Percentiles rank a stretch among this genome's conserved stretches.
Conservation (phyloP, 352 stramenopile species). For the Aphanomyces astaci region DNA sequence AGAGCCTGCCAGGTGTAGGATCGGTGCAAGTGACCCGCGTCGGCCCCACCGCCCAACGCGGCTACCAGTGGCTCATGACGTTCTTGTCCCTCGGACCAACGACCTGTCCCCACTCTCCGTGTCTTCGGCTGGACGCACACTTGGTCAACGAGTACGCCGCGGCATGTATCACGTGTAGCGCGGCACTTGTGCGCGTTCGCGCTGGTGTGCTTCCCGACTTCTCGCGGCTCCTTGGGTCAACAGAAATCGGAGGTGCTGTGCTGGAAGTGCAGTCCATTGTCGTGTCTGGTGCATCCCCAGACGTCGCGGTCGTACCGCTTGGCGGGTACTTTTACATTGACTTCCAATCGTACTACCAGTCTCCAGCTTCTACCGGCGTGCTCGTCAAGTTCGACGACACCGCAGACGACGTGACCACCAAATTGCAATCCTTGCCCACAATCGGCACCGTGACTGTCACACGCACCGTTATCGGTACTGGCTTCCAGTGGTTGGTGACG, state of each 20-base stretch:
- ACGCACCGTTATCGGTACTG: constrained; percentile 30
- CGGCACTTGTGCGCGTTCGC: constrained; percentile 36
- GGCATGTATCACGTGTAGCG: constrained; percentile 36
- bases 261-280: constrained; percentile 60
- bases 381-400: constrained; percentile 67
- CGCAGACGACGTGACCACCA: constrained; percentile 57
- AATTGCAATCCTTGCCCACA: constrained; percentile 55
- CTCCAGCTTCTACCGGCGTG: constrained; percentile 32
- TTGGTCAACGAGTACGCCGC: constrained; percentile 43
- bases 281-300: constrained; percentile 28
- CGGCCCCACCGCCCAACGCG: constrained; percentile 47
- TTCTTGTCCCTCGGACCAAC: constrained; percentile 53
- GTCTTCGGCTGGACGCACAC: constrained; percentile 37
- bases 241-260: constrained; percentile 49
- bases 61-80: constrained; percentile 59
- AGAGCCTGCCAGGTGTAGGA: constrained; percentile 44
- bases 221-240: constrained; percentile 34
- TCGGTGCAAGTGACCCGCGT: constrained; percentile 46
- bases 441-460: constrained; percentile 59
- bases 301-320: constrained; percentile 31
- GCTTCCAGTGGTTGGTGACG: constrained; percentile 54
- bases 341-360: constrained; percentile 42
- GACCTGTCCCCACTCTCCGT: constrained; percentile 48
- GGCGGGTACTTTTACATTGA: constrained; percentile 52
- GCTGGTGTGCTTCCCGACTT: constrained; percentile 42